Evolutionary conservation across 441 rosid genomes (phyloP), one percentile per base, ranked within the genome.

Genomic region (Capsella rubella): DNA sequence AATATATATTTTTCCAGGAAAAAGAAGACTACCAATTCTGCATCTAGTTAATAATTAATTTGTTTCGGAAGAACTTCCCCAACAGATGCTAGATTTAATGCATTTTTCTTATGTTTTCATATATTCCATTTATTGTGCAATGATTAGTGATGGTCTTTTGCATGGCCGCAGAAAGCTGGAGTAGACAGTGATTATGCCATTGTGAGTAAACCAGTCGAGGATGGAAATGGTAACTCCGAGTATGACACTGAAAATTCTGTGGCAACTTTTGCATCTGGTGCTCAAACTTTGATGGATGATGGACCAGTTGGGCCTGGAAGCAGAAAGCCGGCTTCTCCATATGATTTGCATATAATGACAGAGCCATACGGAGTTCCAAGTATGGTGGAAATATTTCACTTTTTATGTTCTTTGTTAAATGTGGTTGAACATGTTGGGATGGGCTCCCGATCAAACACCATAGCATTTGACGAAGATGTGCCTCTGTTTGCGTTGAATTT

Each of bases 301-400:
- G 84, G 80, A 64, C 69, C 57, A 12, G 74, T 61, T 71, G 86
- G 85, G 69, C 74, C 80, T 71, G 87, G 83, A 58, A 72, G 81
- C 55, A 84, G 85, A 55, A 79, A 83, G 81, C 83, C 79, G 13
- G 73, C 83, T 72, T 78, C 75, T 72, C 72, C 89, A 57, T 73
- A 78, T 73, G 95, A 87, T 83, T 71, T 80, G 81, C 90, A 84
- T 75, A 79, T 86, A 65, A 86, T 87, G 92, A 84, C 86, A 62
- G 89, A 87, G 73, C 94, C 88, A 29, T 89, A 83, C 73, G 90
- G 94, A 37, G 88, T 87, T 60, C 90, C 95, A 57, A 85, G 89
- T 74, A 85, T 89, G 92, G 90, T 89, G 81, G 95, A 89, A 75
- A 87, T 89, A 81, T 89, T 89, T 74, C 92, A 89, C 73, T 89